These are phyloP conservation scores for Rosa lucieae DNA, from an alignment of 306 rosid species.

Conservation along the genomic window DNA sequence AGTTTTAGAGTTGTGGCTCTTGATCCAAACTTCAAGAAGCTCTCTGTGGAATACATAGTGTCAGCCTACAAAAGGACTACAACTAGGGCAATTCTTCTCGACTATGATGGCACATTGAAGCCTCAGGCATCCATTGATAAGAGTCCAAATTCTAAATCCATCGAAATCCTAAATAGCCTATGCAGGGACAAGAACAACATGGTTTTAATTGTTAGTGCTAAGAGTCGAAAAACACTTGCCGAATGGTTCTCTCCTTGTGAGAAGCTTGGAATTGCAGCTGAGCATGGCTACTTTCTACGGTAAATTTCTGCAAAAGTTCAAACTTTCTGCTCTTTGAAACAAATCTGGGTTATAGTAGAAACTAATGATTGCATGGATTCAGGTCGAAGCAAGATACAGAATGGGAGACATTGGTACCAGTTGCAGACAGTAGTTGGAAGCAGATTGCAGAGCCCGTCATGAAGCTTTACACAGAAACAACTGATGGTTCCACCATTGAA, in stretches of 20 bases:
- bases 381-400: constrained; percentile 51
- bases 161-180: constrained; percentile 54
- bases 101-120: constrained; percentile 80
- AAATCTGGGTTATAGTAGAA: background rate
- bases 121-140: constrained; percentile 70
- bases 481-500: constrained; percentile 78
- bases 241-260: constrained; percentile 86
- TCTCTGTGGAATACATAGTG: constrained; percentile 73
- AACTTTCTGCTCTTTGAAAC: background rate
- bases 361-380: constrained; percentile 26
- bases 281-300: constrained; percentile 86
- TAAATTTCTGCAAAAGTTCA: constrained; percentile 13
- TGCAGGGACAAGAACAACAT: constrained; percentile 66
- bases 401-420: constrained; percentile 62
- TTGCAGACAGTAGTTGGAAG: constrained; percentile 62
- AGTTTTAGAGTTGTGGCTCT: constrained; percentile 87
- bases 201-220: constrained; percentile 79
- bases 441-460: constrained; percentile 73
- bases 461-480: constrained; percentile 78
- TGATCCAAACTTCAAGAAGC: constrained; percentile 78
- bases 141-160: constrained; percentile 58
- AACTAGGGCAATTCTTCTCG: constrained; percentile 71
- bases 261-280: constrained; percentile 78
- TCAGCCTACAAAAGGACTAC: constrained; percentile 67
- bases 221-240: constrained; percentile 50